phyloP scores from a whole-genome alignment of 805 yeast species.

The Diddensiella caesifluorescens region DNA sequence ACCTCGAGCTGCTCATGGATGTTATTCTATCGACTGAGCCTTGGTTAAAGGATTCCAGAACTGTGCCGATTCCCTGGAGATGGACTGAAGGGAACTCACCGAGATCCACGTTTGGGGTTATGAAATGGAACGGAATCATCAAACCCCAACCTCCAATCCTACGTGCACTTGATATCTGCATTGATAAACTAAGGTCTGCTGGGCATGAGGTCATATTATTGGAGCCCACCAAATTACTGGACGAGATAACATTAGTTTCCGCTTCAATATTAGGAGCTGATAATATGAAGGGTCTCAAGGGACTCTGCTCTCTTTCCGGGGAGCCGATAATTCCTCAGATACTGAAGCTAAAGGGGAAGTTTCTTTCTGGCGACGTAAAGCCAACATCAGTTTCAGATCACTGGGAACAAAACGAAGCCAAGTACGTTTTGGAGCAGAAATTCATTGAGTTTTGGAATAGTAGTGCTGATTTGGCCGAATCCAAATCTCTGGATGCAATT shows the following conservation, averaged over 20 bases:
- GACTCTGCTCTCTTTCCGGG: slow-evolving; percentile 42
- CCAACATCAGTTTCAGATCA: slow-evolving; percentile 12
- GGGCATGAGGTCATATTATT: slow-evolving; percentile 26
- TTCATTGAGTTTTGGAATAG: slow-evolving; percentile 8
- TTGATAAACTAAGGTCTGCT: slow-evolving; percentile 20
- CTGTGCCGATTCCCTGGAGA: slow-evolving; percentile 16
- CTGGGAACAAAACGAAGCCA: slow-evolving; percentile 7
- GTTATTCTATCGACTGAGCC: slow-evolving; percentile 17
- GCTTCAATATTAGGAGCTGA: slow-evolving; percentile 63
- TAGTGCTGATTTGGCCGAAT: not conserved
- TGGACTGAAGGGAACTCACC: not conserved
- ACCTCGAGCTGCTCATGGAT: slow-evolving; percentile 42
- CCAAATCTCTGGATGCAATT: slow-evolving; percentile 10
- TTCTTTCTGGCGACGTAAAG: slow-evolving; percentile 13
- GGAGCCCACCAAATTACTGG: slow-evolving; percentile 35
- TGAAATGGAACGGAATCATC: slow-evolving; percentile 37
- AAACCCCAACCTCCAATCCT: slow-evolving; percentile 46
- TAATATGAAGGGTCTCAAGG: slow-evolving; percentile 48
- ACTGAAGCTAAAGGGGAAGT: not conserved
- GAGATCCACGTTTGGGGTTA: slow-evolving; percentile 11
- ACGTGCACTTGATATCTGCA: slow-evolving; percentile 39
- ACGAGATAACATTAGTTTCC: slow-evolving; percentile 46
- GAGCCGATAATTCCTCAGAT: slow-evolving; percentile 4
- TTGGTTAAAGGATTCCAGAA: slow-evolving; percentile 14
- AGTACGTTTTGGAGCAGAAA: slow-evolving; percentile 2